Conservation (phyloP, 306 rosid genomes). For the Spatholobus suberectus region DNA sequence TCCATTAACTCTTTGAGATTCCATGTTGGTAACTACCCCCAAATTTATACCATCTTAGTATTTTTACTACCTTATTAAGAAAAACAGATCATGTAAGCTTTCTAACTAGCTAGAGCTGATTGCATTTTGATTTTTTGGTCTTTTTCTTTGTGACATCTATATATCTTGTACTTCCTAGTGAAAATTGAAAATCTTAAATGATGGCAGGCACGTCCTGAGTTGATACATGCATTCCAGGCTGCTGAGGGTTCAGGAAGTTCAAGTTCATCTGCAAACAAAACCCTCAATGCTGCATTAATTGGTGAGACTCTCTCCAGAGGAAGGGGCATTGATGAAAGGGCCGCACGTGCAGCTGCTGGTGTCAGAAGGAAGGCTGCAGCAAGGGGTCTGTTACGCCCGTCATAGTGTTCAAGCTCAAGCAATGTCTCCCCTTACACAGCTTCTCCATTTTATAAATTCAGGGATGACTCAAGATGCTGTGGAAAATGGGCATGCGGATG, state of each 20-base stretch:
- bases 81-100: background rate
- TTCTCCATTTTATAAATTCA: conserved; percentile 67
- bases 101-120: background rate
- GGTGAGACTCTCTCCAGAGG: conserved; percentile 71
- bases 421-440: conserved; percentile 65
- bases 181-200: background rate
- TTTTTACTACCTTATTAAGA: too few species aligned
- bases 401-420: conserved; percentile 72
- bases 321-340: conserved; percentile 83
- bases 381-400: conserved; percentile 67
- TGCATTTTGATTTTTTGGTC: too few species aligned
- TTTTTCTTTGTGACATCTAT: background rate
- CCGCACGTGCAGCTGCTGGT: conserved; percentile 83
- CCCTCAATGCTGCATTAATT: conserved; percentile 67
- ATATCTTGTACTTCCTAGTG: background rate
- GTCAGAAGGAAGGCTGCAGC: conserved; percentile 85
- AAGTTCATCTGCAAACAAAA: conserved; percentile 56
- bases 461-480: conserved; percentile 55
- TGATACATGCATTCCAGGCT: conserved; percentile 76
- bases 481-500: conserved; percentile 52
- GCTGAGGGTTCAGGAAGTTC: conserved; percentile 76
- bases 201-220: conserved; percentile 73
- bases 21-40: background rate
- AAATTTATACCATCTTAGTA: background rate
- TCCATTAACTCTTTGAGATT: background rate